phyloP scores from a whole-genome alignment of 768 basidiomycete species.

The Dioszegia hungarica region DNA sequence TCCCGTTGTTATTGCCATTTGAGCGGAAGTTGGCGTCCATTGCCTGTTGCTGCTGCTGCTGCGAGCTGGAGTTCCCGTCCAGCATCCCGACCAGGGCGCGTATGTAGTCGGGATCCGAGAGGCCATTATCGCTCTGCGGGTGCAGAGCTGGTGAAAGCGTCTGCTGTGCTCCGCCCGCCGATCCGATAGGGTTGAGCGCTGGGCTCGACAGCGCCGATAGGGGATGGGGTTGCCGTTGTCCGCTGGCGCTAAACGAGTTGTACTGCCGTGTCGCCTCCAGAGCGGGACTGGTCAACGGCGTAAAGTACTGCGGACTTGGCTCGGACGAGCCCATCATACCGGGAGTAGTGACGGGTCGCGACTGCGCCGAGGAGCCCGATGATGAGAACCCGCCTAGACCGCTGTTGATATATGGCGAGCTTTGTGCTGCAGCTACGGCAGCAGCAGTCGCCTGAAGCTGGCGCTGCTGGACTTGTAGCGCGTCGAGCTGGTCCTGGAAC shows the following conservation, averaged over 20 bases:
- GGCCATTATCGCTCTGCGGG: slow-evolving; percentile 27
- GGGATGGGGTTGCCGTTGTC: slow-evolving; percentile 28
- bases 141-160: slow-evolving; percentile 43
- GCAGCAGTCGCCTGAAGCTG: slow-evolving; percentile 41
- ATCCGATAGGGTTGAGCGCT: slow-evolving; percentile 41
- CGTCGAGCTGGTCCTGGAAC: slow-evolving; percentile 37
- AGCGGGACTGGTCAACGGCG: slow-evolving; percentile 51
- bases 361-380: slow-evolving; percentile 29
- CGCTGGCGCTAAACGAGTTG: slow-evolving; percentile 10
- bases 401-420: slow-evolving; percentile 53
- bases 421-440: slow-evolving; percentile 46
- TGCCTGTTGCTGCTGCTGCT: not conserved
- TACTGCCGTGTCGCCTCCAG: slow-evolving; percentile 36
- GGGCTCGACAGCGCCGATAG: slow-evolving; percentile 31
- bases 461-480: slow-evolving; percentile 35
- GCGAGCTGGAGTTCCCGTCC: slow-evolving; percentile 7
- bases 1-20: not conserved
- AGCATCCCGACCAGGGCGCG: slow-evolving; percentile 31
- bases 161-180: slow-evolving; percentile 38
- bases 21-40: not conserved
- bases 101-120: slow-evolving; percentile 35
- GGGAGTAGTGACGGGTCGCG: slow-evolving; percentile 33
- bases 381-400: not conserved
- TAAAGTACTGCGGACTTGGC: slow-evolving; percentile 45
- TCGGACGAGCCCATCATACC: slow-evolving; percentile 14